Percentiles rank a stretch among this genome's conserved stretches.
phyloP scores from a whole-genome alignment of 106 monocot species.

The Dendrobium nobile region DNA sequence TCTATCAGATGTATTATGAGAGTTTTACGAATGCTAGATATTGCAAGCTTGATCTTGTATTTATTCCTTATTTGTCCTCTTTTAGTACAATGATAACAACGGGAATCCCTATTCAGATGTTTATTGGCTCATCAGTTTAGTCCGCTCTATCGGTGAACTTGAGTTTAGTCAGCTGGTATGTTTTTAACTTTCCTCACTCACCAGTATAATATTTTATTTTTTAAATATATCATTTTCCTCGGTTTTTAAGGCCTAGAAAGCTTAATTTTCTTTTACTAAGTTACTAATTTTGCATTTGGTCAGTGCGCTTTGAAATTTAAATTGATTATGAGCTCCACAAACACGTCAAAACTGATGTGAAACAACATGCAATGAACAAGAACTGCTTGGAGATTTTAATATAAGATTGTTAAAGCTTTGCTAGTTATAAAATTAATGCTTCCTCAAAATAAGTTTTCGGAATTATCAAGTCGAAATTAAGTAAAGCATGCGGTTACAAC shows the following conservation, averaged over 20 bases:
- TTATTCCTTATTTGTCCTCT: constrained; percentile 7
- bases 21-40: background rate
- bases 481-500: too few relatives aligned
- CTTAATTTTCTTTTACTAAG: background rate
- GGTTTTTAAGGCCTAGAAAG: background rate
- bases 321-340: background rate
- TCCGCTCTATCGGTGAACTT: constrained; percentile 87
- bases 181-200: background rate
- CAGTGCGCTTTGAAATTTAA: background rate
- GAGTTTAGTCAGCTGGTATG: constrained; percentile 86
- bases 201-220: background rate
- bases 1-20: background rate
- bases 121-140: constrained; percentile 83
- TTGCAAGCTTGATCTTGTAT: background rate
- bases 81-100: constrained; percentile 97
- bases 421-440: too few relatives aligned
- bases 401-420: too few relatives aligned
- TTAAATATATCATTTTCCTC: background rate
- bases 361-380: too few relatives aligned
- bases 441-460: too few relatives aligned
- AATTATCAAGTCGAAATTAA: too few relatives aligned
- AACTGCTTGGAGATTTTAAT: too few relatives aligned
- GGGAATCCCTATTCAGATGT: constrained; percentile 95
- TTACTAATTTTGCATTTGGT: background rate
- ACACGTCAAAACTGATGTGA: background rate